Conservation (phyloP, 1,139 yeast species). For the Geotrichum cucujoidarum region DNA sequence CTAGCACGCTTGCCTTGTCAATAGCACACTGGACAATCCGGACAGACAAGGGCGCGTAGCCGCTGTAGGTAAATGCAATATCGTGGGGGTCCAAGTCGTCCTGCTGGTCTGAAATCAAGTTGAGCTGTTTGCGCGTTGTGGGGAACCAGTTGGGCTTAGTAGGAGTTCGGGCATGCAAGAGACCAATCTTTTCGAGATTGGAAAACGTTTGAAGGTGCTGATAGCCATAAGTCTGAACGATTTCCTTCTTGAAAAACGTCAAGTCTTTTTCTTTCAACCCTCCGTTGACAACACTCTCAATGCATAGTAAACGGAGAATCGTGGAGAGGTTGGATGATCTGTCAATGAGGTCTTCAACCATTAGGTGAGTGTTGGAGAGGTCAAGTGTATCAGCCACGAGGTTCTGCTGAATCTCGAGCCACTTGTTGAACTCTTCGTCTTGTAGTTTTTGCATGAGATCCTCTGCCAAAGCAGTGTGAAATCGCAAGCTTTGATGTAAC, state of each 20-base stretch:
- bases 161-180: constrained; percentile 34
- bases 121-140: constrained; percentile 29
- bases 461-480: constrained; percentile 76
- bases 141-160: constrained; percentile 34
- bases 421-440: constrained; percentile 47
- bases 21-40: constrained; percentile 41
- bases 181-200: constrained; percentile 40
- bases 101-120: constrained; percentile 33
- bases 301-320: constrained; percentile 47
- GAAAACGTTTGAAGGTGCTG: constrained; percentile 41
- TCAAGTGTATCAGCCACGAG: constrained; percentile 54
- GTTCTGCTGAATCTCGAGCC: constrained; percentile 70
- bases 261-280: constrained; percentile 63
- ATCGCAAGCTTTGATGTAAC: constrained; percentile 62
- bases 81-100: constrained; percentile 33
- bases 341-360: constrained; percentile 48
- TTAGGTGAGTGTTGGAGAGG: constrained; percentile 48
- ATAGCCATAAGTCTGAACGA: constrained; percentile 58
- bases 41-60: constrained; percentile 45
- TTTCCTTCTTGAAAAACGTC: constrained; percentile 45
- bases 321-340: constrained; percentile 39
- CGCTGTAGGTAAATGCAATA: constrained; percentile 41
- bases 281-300: constrained; percentile 55
- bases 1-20: constrained; percentile 30
- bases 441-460: constrained; percentile 53